Evolutionary conservation across 2,329 filamentous ascomycete genomes (phyloP), one percentile per base, ranked within the genome.

Genomic region (Dothideomycetidae sp.): DNA sequence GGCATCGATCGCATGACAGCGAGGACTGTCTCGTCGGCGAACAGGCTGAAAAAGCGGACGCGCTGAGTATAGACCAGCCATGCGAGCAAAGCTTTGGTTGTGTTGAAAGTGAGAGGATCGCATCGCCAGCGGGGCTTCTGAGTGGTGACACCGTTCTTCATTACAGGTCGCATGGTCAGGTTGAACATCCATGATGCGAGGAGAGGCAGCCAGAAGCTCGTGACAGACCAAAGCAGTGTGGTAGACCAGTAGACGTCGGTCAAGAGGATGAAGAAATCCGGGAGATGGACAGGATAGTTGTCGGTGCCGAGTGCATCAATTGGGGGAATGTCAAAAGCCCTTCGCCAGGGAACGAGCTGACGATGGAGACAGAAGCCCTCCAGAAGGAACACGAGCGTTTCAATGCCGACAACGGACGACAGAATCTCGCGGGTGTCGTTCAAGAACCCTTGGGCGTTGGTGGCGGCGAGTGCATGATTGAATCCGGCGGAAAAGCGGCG

Each of bases 171-270:
- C 37, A 71, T 60, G 28, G 77, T 82, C 51, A 94, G 59, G 60
- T 96, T 96, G 71, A 93, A 80, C 56, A 94, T 93, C 64, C 90
- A 96, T 16, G 81, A 83, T 29, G 75, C 66, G 19, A 81, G 44
- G 34, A 77, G 63, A 2, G 88, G 88, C 17, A 88, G 46, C 30
- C 81, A 51, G 38, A 82, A 80, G 7, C 84, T 90, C 28, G 48
- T 38, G 23, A 77, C 55, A 4, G 73, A 56, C 85, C 86, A 96
- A 39, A 81, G 73, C 0, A 86, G 80, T 0, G 73, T 76, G 1
- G 50, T 42, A 10, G 42, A 43, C 88, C 88, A 96, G 68, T 93
- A 96, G 16, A 71, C 70, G 28, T 70, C 63, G 1, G 79, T 81
- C 26, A 93, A 59, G 5, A 94, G 63, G 18, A 78, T 60, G 58